A percentile compares a stretch with the other conserved stretches of the same genome.
phyloP scores from a whole-genome alignment of 805 yeast genomes.

The Candida pini region DNA sequence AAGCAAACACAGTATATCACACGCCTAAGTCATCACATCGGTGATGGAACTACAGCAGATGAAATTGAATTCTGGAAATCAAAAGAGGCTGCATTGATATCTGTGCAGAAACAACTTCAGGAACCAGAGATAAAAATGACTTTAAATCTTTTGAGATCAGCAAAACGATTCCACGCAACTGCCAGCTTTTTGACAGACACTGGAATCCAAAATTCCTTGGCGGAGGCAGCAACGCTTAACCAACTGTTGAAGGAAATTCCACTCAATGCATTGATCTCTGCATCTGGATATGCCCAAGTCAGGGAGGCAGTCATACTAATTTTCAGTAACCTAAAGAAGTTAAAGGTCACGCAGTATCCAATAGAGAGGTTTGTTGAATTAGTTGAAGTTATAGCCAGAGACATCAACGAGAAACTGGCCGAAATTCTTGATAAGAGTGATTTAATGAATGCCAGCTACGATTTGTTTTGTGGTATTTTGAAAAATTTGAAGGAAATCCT shows the following conservation, averaged over 20 bases:
- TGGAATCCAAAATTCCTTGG: constrained; percentile 52
- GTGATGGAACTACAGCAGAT: constrained; percentile 50
- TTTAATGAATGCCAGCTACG: constrained; percentile 39
- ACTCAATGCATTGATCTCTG: constrained; percentile 47
- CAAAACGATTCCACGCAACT: constrained; percentile 77
- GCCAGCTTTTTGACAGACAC: constrained; percentile 68
- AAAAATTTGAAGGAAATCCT: too few species aligned
- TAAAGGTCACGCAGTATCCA: constrained; percentile 59
- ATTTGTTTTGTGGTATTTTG: constrained; percentile 36
- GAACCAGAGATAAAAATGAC: constrained; percentile 51
- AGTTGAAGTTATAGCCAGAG: constrained; percentile 60
- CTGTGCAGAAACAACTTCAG: constrained; percentile 53
- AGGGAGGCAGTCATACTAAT: constrained; percentile 40
- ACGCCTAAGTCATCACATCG: constrained; percentile 43
- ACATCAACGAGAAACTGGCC: constrained; percentile 42
- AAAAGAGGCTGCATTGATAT: constrained; percentile 52
- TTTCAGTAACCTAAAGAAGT: constrained; percentile 58
- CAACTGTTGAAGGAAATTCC: constrained; percentile 69
- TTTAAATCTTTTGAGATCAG: constrained; percentile 53
- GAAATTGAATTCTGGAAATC: constrained; percentile 79
- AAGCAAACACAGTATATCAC: constrained; percentile 55
- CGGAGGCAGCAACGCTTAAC: constrained; percentile 49
- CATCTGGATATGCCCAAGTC: constrained; percentile 39
- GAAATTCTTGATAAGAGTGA: constrained; percentile 31
- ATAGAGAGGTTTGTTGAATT: constrained; percentile 55